Base-by-base conservation (phyloP, 192 early-diverging fungal species). In the Coemansia sp. region DNA sequence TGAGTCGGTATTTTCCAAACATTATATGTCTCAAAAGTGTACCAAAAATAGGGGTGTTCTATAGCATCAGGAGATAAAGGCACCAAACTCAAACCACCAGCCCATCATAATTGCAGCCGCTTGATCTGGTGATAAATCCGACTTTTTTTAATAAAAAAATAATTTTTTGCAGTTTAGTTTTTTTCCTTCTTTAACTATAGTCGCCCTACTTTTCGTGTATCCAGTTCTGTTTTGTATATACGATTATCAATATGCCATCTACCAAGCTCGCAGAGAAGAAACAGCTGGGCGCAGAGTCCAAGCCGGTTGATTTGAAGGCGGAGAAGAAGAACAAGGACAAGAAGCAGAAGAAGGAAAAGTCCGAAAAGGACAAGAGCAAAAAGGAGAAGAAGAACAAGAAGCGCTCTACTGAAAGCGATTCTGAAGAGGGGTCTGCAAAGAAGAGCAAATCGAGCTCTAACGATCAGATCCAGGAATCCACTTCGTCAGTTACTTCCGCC, bases 381-480 rank as follows among this genome's bases (percentile, higher is more conserved):
- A 75, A 76, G 64, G 54, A 75, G 26, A 75, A 68, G 60, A 66
- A 62, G 49, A 53, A 26, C 45, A 61, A 67, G 24, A 60, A 82
- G 64, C 72, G 71, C 35, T 29, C 64, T 50, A 65, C 19, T 52
- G 71, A 70, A 5, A 47, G 57, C 18, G 58, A 57, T 52, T 47
- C 50, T 13, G 39, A 24, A 19, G 58, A 59, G 16, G 48, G 37
- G 29, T 43, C 64, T 12, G 49, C 67, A 14, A 83, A 83, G 62
- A 73, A 77, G 69, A 62, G 45, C 62, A 81, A 77, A 54, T 57
- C 56, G 5, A 60, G 52, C 47, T 59, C 43, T 16, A 23, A 16
- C 27, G 54, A 37, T 13, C 27, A 29, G 19, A 3, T 11, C 27
- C n/a, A 56, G 26, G 20, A 39, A n/a, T 22, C 64, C 19, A 20